Evolutionary conservation across 192 early-diverging fungal species (phyloP).

Genomic region (Linderina pennispora): DNA sequence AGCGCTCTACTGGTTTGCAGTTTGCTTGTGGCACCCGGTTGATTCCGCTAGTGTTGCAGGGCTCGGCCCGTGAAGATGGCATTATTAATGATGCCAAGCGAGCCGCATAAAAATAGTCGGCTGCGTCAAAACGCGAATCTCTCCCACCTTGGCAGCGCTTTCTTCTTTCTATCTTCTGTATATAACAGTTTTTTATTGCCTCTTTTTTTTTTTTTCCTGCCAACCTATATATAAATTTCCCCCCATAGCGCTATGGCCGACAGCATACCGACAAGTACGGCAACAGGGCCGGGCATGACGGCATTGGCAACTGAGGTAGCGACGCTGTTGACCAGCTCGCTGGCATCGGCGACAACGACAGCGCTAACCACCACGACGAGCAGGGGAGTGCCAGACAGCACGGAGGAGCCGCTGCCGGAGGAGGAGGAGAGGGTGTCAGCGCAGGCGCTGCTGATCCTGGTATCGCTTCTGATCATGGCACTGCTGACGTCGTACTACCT

Average conservation of each 20-base stretch:
- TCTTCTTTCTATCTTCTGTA: slow-evolving; percentile 5
- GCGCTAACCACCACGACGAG: slow-evolving; percentile 3
- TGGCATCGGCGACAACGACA: not conserved
- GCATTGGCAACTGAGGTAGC: not conserved
- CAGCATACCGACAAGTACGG: not conserved
- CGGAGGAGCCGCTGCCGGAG: slow-evolving; percentile 31
- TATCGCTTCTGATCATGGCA: slow-evolving; percentile 76
- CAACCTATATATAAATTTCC: no score
- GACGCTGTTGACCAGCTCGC: not conserved
- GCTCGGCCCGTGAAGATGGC: no score
- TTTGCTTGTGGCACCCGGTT: no score
- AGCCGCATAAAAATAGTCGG: no score
- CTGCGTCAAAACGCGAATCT: no score
- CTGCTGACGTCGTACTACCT: slow-evolving; percentile 87
- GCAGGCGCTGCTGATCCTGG: slow-evolving; percentile 82
- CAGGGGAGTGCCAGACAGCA: slow-evolving; percentile 3
- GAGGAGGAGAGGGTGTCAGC: slow-evolving; percentile 70
- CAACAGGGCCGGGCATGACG: not conserved
- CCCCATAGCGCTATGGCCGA: no score
- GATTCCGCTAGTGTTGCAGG: no score
- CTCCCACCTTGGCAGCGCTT: no score
- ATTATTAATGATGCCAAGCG: no score
- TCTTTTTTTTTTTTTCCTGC: slow-evolving; percentile 1
- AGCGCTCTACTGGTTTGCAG: no score
- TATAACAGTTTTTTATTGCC: slow-evolving; percentile 3